Percentiles rank a stretch among this genome's conserved stretches.
Conservation (phyloP, 2,329 filamentous ascomycete species). For the Phoma sp. region DNA sequence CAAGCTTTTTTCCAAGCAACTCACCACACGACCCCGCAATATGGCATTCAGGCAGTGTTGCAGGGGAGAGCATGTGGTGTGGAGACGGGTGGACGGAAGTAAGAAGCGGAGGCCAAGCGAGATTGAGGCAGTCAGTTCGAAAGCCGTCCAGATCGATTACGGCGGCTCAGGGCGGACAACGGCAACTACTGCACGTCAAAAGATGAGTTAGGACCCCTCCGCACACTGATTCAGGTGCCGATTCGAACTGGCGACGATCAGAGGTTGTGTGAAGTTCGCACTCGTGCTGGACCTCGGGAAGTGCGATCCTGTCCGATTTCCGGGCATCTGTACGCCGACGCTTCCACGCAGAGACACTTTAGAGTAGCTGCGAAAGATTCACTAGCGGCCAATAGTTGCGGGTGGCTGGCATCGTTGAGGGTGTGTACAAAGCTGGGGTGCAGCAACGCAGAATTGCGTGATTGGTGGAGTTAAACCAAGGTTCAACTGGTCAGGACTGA, state of each 20-base stretch:
- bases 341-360: not conserved
- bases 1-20: not conserved
- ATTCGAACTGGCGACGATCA: not conserved
- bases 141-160: not conserved
- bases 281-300: conserved; percentile 10
- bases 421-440: conserved; percentile 18
- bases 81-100: conserved; percentile 16
- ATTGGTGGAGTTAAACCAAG: conserved; percentile 14
- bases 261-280: not conserved
- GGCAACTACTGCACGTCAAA: conserved; percentile 7
- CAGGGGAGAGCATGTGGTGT: conserved; percentile 13
- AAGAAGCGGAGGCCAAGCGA: conserved; percentile 13
- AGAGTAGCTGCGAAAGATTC: not conserved
- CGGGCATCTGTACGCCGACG: conserved; percentile 3
- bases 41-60: not conserved
- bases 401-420: conserved; percentile 5
- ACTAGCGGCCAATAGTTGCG: not conserved
- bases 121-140: conserved; percentile 10
- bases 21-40: conserved; percentile 14
- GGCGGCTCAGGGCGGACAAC: conserved; percentile 4
- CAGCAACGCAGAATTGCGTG: conserved; percentile 6
- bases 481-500: not conserved
- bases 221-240: not conserved
- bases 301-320: conserved; percentile 5
- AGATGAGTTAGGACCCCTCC: conserved; percentile 3